phyloP scores from a whole-genome alignment of 1,284 basidiomycete species.

The Schizophyllum amplum region DNA sequence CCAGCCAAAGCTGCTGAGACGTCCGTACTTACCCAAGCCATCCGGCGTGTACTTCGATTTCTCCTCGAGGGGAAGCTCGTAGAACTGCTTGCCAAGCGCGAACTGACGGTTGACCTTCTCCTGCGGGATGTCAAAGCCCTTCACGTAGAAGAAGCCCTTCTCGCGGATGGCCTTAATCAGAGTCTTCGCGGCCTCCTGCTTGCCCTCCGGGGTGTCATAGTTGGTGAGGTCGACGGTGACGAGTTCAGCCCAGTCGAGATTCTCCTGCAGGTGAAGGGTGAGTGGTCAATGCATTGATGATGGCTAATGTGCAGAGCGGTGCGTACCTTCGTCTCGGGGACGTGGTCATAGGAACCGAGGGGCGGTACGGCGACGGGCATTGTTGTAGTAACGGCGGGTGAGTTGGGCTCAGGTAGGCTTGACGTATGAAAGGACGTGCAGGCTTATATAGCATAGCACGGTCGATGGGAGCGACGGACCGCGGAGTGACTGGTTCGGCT shows the following conservation, averaged over 20 bases:
- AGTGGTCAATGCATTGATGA: no score
- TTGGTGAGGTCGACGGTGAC: constrained; percentile 40
- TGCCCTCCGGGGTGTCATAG: constrained; percentile 34
- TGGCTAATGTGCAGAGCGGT: no score
- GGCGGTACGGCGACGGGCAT: constrained; percentile 32
- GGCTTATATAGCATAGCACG: no score
- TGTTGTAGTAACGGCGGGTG: no score
- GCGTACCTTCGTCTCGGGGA: constrained; percentile 38
- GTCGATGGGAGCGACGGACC: no score
- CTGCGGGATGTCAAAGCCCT: constrained; percentile 32
- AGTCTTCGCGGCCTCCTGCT: constrained; percentile 31
- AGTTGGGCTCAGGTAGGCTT: no score
- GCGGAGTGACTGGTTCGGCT: no score
- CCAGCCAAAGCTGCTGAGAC: no score
- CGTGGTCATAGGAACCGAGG: constrained; percentile 35
- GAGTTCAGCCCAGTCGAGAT: constrained; percentile 43
- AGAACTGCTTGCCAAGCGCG: constrained; percentile 35
- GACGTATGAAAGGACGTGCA: no score
- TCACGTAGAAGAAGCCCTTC: constrained; percentile 39
- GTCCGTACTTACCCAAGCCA: no score
- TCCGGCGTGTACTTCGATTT: constrained; percentile 41
- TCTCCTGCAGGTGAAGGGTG: no score
- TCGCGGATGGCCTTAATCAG: constrained; percentile 37
- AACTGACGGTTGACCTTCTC: constrained; percentile 31
- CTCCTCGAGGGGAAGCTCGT: constrained; percentile 42